Evolutionary conservation across 176 grass and related monocot genomes (phyloP), one percentile per base, ranked within the genome.

Genomic region (Pharus latifolius): DNA sequence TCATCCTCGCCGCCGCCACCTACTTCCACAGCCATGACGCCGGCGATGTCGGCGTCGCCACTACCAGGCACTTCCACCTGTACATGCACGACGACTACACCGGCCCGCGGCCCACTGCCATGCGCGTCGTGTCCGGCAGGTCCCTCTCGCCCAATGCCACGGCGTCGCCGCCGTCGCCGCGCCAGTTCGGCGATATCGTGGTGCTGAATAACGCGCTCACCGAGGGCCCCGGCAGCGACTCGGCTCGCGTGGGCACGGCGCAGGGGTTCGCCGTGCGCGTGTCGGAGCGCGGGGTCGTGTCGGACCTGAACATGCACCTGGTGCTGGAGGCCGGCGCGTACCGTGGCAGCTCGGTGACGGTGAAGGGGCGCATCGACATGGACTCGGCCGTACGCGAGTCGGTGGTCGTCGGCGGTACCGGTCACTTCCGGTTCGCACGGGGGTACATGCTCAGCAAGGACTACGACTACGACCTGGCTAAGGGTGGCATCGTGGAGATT

Each of bases 31-130:
- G 8, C 35, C 35, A 38, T 4, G 19, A 22, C 10, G n/a, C 44
- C 20, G 27, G 48, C 4, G n/a, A n/a, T n/a, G n/a, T n/a, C n/a
- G n/a, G n/a, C n/a, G n/a, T n/a, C n/a, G 56, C 17, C 3, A 27
- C 5, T 27, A 43, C 14, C 14, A 42, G 13, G 19, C 78, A 80
- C 37, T 31, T 72, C 29, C 78, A 80, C 49, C 72, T 80, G 45
- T 80, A 72, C 67, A 63, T 80, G 55, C 78, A 80, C 46, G 78
- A 80, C 24, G 67, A 63, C 34, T 44, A 64, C 56, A 32, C 44
- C 23, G 49, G 78, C 16, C 37, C 28, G 2, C 35, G 14, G 25
- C 78, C 67, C 13, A 80, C 67, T 4, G 67, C 78, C 19, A 45
- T 54, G 26, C 69, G 44, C 20, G 49, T 80, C 44, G 37, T 80